Evolutionary conservation across 345 rosid genomes (phyloP), one percentile per base, ranked within the genome.

Genomic region (Pugionium cornutum): DNA sequence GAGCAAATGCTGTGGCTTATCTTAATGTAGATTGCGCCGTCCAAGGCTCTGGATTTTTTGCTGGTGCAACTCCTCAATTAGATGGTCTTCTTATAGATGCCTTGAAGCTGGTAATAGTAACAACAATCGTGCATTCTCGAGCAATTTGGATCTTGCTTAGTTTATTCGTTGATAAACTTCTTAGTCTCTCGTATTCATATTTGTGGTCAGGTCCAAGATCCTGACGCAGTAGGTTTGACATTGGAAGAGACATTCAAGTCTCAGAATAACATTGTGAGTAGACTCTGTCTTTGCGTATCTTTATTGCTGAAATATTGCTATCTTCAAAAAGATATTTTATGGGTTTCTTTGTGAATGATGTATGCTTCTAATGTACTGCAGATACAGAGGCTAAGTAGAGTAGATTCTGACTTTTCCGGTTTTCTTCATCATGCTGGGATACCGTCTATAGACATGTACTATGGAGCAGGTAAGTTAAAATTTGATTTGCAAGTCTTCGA

Each of bases 21-120:
- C 86, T 94, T 58, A 94, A 94, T 57, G 96, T 94, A n/a, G 97
- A 90, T 77, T 90, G 99, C 56, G 99, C 99, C 0, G 99, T 88
- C 78, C 99, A 94, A 85, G 99, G 97, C 53, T 80, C 92, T 1
- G 97, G 97, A 52, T 81, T 94, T 69, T 86, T 88, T 49, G 87
- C 89, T 7, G 78, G 92, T 27, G 83, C 95, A 57, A 88, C 96
- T 66, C 96, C 99, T 43, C 96, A 90, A 74, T 83, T 94, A 49
- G 97, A 94, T 46, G 54, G 75, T 80, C 84, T 94, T 76, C 81
- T 90, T 55, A 31, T 78, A 53, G 88, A 90, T 76, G 86, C 75
- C 74, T 81, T 88, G 51, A 90, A 83, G 77, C 79, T 80, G 88
- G 99, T 94, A 76, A 26, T 42, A 29, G 1, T 39, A 29, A 4